Evolutionary conservation across 1,139 yeast species (phyloP), one percentile per base, ranked within the genome.

Genomic region (Scheffersomyces lignicola): DNA sequence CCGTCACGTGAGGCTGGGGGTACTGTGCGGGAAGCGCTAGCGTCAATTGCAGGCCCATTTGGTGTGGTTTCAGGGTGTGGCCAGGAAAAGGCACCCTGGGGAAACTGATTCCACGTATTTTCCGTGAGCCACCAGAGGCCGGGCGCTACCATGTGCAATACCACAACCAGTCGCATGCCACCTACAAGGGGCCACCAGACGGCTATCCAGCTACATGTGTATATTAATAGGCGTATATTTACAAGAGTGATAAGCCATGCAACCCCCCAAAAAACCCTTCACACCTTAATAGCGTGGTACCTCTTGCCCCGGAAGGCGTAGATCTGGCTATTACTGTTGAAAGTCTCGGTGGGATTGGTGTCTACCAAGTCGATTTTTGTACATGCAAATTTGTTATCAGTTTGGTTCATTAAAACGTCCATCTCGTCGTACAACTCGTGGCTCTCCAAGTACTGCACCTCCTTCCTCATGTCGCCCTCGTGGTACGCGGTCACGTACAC

Each of bases 281-380:
- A 65, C 36, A 53, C 58, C 41, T 55, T 58, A 47, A 85, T 75
- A 28, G 96, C 95, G 56, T 88, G 96, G 65, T 92, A 92, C 60
- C 97, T 78, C 75, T 92, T 92, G 48, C 98, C 98, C 66, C 98
- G 81, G 60, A 90, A 78, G 16, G 92, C 97, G 58, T 87, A 89
- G 36, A 92, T 65, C 56, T 81, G 80, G 69, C 86, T 89, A 66
- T 92, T 92, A 56, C 88, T 85, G 65, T 86, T 95, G 69, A 85
- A 90, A 8, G 87, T 86, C 57, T 90, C 97, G 16, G 90, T 89
- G 11, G 97, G 97, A 58, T 88, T 80, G 43, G 80, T 64, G 58
- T 90, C 97, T 49, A 89, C 92, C 54, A 92, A 73, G 64, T 92
- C 97, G 83, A 96, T 86, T 62, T 90, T 90, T 26, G 96, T 85